Evolutionary conservation across 345 rosid genomes (phyloP), one percentile per base, ranked within the genome.

Genomic region (Boechera retrofracta): DNA sequence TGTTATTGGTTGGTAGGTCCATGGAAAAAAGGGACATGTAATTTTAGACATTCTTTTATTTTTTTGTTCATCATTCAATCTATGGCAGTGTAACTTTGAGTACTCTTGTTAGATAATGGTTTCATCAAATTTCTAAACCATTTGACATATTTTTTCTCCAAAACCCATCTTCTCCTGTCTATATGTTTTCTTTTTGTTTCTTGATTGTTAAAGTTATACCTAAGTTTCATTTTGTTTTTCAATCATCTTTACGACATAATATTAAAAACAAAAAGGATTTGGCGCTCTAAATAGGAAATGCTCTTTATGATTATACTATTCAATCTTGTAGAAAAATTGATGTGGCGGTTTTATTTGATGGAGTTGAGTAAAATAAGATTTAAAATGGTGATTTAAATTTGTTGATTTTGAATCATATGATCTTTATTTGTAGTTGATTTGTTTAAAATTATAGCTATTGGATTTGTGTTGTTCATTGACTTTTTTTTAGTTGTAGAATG

Each of bases 1-100:
- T 71, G 45, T 21, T 69, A 76, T 76, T 59, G 74, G 33, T 71
- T 71, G 67, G 33, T 77, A 69, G 56, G 67, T 55, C 66, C 71
- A 54, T 61, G 74, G 64, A 47, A 35, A 38, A 36, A 2, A 2
- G 42, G 29, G 49, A 66, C 13, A 67, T 56, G 71, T 58, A 75
- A 51, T 67, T 67, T 62, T 69, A 53, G 69, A 52, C 64, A 62
- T 76, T 76, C 52, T 24, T 77, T 77, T 33, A 26, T 21, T 59
- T 53, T 31, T 31, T 63, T 62, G 71, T 69, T 63, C 64, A 70
- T 54, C 51, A 69, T 69, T 69, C 58, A 61, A 62, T 41, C 28
- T 44, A 21, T 60, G 45, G 41, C 66, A 47, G 5, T 57, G 57
- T 74, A 44, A 67, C 35, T 41, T 68, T 36, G 61, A 61, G 68